Percentiles rank a stretch among this genome's conserved stretches.
These are phyloP conservation scores for Pythium sp. DNA, from an alignment of 352 stramenopile species.

Conservation along the genomic window DNA sequence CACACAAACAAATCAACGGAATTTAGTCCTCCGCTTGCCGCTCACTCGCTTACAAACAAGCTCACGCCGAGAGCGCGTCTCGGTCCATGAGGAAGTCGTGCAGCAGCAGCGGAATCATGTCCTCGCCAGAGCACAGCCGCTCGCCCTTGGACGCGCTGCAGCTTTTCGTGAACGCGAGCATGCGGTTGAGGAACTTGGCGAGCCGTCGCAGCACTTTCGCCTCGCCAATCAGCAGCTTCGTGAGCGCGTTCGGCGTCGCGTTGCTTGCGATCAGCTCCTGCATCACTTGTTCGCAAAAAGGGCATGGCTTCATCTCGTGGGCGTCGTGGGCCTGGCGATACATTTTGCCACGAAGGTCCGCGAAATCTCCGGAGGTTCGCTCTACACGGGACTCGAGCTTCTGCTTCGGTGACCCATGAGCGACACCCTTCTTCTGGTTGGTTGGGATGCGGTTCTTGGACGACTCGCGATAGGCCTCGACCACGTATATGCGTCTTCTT, in stretches of 20 bases:
- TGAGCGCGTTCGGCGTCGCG: background rate
- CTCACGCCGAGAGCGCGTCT: background rate
- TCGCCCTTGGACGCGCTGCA: background rate
- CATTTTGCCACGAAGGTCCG: background rate
- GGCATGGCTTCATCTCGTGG: background rate
- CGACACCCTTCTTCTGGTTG: background rate
- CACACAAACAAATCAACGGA: background rate
- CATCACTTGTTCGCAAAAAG: background rate
- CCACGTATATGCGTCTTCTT: background rate
- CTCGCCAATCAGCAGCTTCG: constrained; percentile 1
- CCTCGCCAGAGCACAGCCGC: background rate
- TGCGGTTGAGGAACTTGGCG: background rate
- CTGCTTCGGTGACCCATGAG: background rate
- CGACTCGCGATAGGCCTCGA: background rate
- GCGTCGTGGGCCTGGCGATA: background rate
- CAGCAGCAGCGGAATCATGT: background rate
- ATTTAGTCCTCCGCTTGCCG: too few species aligned
- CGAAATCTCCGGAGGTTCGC: background rate
- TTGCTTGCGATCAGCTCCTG: background rate
- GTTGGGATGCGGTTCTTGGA: constrained; percentile 6
- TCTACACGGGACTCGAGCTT: background rate
- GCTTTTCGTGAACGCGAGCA: background rate
- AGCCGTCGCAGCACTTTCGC: background rate
- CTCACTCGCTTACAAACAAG: too few species aligned
- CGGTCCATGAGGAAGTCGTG: background rate